phyloP scores from a whole-genome alignment of 1,284 basidiomycete genomes.

The Garcileccinum viscosum region DNA sequence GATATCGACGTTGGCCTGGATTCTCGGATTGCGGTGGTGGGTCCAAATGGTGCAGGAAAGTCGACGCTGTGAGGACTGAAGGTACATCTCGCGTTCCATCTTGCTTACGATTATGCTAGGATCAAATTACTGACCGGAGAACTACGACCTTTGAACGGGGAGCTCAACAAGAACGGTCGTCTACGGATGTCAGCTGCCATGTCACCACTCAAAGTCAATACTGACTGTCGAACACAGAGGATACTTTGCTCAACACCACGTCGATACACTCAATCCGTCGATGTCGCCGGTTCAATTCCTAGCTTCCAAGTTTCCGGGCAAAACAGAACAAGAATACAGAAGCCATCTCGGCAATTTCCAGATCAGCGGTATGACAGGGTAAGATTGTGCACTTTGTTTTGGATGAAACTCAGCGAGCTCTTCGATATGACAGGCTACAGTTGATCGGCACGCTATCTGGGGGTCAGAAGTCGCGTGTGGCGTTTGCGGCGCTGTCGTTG shows the following conservation, averaged over 20 bases:
- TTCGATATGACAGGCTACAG: slow-evolving; percentile 60
- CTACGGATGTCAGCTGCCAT: slow-evolving; percentile 73
- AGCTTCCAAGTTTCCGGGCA: slow-evolving; percentile 90
- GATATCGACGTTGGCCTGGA: slow-evolving; percentile 93
- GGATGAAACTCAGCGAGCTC: slow-evolving; percentile 1
- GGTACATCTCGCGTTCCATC: background rate
- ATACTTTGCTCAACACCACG: slow-evolving; percentile 98
- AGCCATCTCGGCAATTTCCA: slow-evolving; percentile 97
- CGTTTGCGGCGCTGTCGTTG: slow-evolving; percentile 91
- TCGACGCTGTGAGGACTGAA: slow-evolving; percentile 66
- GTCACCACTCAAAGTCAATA: background rate
- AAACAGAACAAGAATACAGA: slow-evolving; percentile 96
- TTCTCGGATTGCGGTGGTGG: slow-evolving; percentile 90
- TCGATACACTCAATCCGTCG: slow-evolving; percentile 87
- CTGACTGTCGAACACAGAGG: slow-evolving; percentile 52
- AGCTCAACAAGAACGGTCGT: slow-evolving; percentile 89
- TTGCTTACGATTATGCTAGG: slow-evolving; percentile 44
- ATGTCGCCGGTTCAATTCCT: slow-evolving; percentile 94
- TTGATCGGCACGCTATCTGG: slow-evolving; percentile 86
- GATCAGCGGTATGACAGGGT: slow-evolving; percentile 96
- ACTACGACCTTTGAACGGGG: slow-evolving; percentile 79
- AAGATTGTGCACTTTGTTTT: background rate
- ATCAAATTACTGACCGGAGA: slow-evolving; percentile 97
- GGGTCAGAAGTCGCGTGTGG: slow-evolving; percentile 97
- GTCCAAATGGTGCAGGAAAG: slow-evolving; percentile 83